phyloP scores from a whole-genome alignment of 139 green algal species.

The Mychonastes homosphaera region DNA sequence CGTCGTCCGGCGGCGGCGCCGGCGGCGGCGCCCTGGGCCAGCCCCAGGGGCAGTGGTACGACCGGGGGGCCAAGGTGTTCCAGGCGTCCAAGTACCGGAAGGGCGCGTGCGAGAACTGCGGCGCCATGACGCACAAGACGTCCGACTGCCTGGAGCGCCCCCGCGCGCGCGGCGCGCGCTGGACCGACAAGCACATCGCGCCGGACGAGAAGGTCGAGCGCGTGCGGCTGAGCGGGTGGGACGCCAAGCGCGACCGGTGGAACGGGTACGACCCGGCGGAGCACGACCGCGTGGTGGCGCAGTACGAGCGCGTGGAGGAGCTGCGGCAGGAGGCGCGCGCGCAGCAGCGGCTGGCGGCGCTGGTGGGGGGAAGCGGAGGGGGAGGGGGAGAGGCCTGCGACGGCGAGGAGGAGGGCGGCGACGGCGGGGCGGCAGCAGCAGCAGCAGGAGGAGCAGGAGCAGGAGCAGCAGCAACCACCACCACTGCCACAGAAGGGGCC shows the following conservation, averaged over 20 bases:
- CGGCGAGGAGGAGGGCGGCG: conserved; percentile 34
- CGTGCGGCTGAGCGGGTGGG: conserved; percentile 65
- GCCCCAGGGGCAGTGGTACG: conserved; percentile 72
- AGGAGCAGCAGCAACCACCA: neutral
- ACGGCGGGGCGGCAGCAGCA: conserved; percentile 25
- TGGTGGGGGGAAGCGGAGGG: neutral
- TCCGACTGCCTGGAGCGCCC: conserved; percentile 95
- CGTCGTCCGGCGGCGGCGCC: too few species aligned
- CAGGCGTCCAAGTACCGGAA: conserved; percentile 94
- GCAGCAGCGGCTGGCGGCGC: conserved; percentile 3
- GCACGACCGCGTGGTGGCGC: conserved; percentile 61
- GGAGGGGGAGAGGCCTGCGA: neutral
- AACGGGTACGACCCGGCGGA: conserved; percentile 85
- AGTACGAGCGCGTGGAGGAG: conserved; percentile 42
- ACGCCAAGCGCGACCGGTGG: conserved; percentile 87
- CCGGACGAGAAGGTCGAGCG: conserved; percentile 90
- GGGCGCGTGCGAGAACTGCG: conserved; percentile 96
- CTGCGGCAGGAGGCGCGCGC: conserved; percentile 23
- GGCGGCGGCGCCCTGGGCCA: too few species aligned
- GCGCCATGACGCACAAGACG: conserved; percentile 87
- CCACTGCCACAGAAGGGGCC: neutral
- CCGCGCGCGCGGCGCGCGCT: conserved; percentile 70
- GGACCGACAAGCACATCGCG: conserved; percentile 87
- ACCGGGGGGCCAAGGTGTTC: conserved; percentile 82
- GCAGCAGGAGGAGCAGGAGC: conserved; percentile 9